These are phyloP conservation scores for Conticribra guillardii DNA, from an alignment of 108 stramenopile species.

Conservation along the genomic window DNA sequence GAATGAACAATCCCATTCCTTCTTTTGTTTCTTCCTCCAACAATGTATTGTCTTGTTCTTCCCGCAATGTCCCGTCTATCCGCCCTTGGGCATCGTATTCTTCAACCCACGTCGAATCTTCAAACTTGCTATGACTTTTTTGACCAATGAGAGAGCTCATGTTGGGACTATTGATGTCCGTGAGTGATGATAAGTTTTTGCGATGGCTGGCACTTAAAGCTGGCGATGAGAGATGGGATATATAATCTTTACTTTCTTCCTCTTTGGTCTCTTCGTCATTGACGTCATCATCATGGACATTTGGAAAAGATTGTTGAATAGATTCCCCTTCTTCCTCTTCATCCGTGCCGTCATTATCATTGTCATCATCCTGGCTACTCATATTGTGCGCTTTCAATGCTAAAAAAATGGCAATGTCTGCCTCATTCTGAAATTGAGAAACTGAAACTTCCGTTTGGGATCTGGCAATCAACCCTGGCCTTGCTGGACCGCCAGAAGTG, in stretches of 20 bases:
- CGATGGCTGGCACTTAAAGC: constrained; percentile 7
- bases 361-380: not conserved
- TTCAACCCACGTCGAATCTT: constrained; percentile 40
- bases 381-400: constrained; percentile 21
- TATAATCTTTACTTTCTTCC: not conserved
- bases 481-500: no score
- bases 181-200: not conserved
- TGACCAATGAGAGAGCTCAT: constrained; percentile 16
- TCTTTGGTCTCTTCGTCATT: not conserved
- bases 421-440: constrained; percentile 42
- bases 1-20: not conserved
- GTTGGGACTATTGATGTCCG: constrained; percentile 5
- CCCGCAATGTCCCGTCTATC: constrained; percentile 37
- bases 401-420: constrained; percentile 32
- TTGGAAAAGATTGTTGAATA: not conserved
- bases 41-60: constrained; percentile 30
- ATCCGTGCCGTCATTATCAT: not conserved
- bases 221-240: no score
- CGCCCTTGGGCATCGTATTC: constrained; percentile 42
- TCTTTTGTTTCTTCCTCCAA: constrained; percentile 21
- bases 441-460: constrained; percentile 1
- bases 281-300: constrained; percentile 2
- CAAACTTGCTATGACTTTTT: constrained; percentile 27
- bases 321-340: not conserved
- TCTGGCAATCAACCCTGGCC: no score